A percentile compares a stretch with the other conserved stretches of the same genome.
phyloP scores from a whole-genome alignment of 1,284 basidiomycete genomes.

The Heterobasidion irregulare region DNA sequence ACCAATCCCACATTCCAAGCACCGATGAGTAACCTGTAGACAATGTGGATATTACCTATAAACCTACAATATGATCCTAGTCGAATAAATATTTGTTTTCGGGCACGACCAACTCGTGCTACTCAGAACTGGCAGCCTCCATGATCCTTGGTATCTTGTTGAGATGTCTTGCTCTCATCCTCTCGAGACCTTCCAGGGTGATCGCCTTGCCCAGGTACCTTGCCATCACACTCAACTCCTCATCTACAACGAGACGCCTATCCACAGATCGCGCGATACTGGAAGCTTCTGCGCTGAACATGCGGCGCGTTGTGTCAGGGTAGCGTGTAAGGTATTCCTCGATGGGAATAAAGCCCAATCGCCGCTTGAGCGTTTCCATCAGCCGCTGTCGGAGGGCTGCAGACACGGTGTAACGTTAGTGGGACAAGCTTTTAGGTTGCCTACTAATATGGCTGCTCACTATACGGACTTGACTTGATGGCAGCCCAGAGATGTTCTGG shows the following conservation, averaged over 20 bases:
- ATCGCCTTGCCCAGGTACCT: not conserved
- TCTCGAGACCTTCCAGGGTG: not conserved
- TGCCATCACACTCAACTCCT: not conserved
- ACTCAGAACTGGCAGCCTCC: not conserved
- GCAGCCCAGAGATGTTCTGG: slow-evolving; percentile 1
- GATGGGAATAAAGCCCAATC: slow-evolving; percentile 1
- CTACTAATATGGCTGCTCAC: not conserved
- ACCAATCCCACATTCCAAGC: no score
- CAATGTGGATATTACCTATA: no score
- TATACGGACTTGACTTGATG: not conserved
- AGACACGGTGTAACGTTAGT: not conserved
- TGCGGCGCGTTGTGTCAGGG: not conserved
- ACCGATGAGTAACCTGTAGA: no score
- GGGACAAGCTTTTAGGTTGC: not conserved
- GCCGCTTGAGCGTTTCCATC: not conserved
- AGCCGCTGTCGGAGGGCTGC: slow-evolving; percentile 1
- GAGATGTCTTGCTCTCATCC: not conserved
- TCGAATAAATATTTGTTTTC: no score
- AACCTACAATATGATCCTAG: no score
- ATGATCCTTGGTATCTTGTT: not conserved
- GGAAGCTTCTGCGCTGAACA: not conserved
- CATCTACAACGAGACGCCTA: not conserved
- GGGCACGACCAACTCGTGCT: not conserved
- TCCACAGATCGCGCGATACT: not conserved
- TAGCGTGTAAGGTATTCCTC: slow-evolving; percentile 3